Base-by-base conservation (phyloP, 1,139 yeast genomes). In the Nadsonia starkeyi-henricii region DNA sequence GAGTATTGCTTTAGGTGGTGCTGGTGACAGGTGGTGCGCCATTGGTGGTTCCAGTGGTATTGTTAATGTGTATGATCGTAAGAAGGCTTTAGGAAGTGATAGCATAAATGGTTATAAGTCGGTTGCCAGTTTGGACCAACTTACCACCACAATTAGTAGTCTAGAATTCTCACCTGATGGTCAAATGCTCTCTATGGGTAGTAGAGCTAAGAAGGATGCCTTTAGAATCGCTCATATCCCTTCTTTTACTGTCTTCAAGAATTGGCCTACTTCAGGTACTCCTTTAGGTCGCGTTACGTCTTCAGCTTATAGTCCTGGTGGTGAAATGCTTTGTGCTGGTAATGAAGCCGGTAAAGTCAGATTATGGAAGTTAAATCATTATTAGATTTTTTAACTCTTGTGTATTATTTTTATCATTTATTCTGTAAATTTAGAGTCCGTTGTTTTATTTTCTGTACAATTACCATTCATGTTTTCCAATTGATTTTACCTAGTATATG, bases 231-330 rank as follows among this genome's bases (percentile, higher is more conserved):
- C 88, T 15, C 98, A 93, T 61, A 67, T 91, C 52, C 96, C 97
- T 13, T 74, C 88, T 12, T 88, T 91, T 53, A 77, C 85, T 13
- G 95, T 85, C 2, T 93, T 80, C 65, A 74, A 80, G 50, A 93
- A 93, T 70, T 93, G 98, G 98, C 99, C 99, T 20, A 91, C 97
- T 2, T 80, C 91, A 50, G 91, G 88, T 8, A 89, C 99, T 0
- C 98, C 98, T 2, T 74, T 93, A 55, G 99, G 98, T 23, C 79
- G 81, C 56, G 96, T 93, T 43, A 85, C 96, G 1, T 68, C 82
- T n/a, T 81, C 79, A 2, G 75, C 79, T 12, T 89, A 89, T 64
- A 79, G 94, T 26, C 89, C 95, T 26, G 79, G 79, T 54, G 78
- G 81, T 51, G 91, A 86, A 64, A 78, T 88, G 80, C 65, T 91